Percentiles rank a stretch among this genome's conserved stretches.
Evolutionary conservation across 2,329 filamentous ascomycete species (phyloP).

Genomic region (Verticillium longisporum): DNA sequence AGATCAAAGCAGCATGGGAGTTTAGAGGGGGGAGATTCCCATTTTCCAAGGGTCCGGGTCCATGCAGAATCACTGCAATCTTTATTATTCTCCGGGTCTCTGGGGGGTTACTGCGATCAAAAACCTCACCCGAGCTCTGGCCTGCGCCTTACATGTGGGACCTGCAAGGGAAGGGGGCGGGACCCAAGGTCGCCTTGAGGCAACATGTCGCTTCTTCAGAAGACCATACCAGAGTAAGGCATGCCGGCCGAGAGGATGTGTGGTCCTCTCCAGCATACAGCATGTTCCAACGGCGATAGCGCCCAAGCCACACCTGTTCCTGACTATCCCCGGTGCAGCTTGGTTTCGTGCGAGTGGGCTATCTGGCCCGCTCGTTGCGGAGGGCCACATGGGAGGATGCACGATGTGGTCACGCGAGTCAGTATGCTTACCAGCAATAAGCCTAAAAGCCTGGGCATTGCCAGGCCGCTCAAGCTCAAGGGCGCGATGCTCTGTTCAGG

Average conservation of each 20-base stretch:
- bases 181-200: neutral
- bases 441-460: neutral
- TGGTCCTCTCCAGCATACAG: neutral
- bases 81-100: neutral
- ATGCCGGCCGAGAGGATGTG: neutral
- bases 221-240: neutral
- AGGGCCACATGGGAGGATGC: neutral
- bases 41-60: neutral
- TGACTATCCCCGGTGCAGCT: too few relatives aligned
- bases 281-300: neutral
- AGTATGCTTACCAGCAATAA: neutral
- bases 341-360: neutral
- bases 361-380: neutral
- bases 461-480: neutral
- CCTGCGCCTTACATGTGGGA: neutral
- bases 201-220: neutral
- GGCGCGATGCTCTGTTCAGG: neutral
- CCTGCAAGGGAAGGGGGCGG: neutral
- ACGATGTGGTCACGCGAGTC: neutral
- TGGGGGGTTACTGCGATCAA: neutral
- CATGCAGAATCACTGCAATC: neutral
- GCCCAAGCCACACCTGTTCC: neutral
- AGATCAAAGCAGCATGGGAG: neutral
- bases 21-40: neutral
- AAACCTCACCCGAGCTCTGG: neutral